phyloP scores from a whole-genome alignment of 768 basidiomycete genomes.

The Tulasnella sp. region DNA sequence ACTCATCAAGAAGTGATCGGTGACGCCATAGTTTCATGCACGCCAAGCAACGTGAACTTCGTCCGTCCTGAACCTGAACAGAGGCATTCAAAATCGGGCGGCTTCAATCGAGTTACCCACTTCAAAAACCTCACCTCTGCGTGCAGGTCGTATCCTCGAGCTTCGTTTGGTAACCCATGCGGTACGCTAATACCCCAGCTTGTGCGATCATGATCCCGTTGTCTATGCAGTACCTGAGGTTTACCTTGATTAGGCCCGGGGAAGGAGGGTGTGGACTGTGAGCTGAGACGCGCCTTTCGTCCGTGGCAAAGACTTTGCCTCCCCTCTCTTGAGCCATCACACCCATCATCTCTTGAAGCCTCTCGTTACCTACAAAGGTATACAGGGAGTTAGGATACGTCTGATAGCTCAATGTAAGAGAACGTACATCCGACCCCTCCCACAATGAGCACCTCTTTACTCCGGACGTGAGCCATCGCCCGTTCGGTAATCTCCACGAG shows the following conservation, averaged over 20 bases:
- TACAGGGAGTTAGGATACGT: neutral
- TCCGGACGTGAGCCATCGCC: slow-evolving; percentile 98
- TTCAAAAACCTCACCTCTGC: slow-evolving; percentile 50
- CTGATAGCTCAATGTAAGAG: neutral
- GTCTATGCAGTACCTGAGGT: slow-evolving; percentile 97
- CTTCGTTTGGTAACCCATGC: slow-evolving; percentile 79
- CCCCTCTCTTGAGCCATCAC: slow-evolving; percentile 88
- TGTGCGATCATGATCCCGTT: slow-evolving; percentile 99
- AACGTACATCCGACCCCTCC: slow-evolving; percentile 98
- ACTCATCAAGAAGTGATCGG: neutral
- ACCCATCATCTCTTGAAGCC: slow-evolving; percentile 98
- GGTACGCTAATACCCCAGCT: slow-evolving; percentile 80
- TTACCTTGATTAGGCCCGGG: no score
- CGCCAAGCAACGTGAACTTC: slow-evolving; percentile 90
- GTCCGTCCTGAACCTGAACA: slow-evolving; percentile 78
- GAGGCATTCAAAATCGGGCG: no score
- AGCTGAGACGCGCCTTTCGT: slow-evolving; percentile 58
- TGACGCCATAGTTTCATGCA: slow-evolving; percentile 25
- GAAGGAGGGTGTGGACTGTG: neutral
- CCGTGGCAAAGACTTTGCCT: slow-evolving; percentile 87
- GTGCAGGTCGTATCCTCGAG: slow-evolving; percentile 78
- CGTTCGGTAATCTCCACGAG: slow-evolving; percentile 97
- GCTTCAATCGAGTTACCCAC: no score
- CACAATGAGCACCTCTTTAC: slow-evolving; percentile 91
- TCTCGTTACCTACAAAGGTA: slow-evolving; percentile 57